Percentiles rank a stretch among this genome's conserved stretches.
Evolutionary conservation across 208 protist species (phyloP).

Genomic region (Paratrypanosoma confusum): DNA sequence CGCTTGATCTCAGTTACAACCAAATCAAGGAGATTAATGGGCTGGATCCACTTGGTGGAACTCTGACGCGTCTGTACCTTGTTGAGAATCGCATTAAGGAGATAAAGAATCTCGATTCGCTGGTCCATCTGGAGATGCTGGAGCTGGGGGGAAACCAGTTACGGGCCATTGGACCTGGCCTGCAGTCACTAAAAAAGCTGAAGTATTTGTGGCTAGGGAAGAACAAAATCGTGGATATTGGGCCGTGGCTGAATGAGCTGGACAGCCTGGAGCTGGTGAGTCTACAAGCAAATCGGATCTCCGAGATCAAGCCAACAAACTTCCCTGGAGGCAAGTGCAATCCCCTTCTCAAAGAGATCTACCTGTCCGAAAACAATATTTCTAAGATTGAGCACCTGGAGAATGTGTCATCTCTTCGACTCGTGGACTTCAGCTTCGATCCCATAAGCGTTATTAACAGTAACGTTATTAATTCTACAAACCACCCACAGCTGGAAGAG

Average conservation of each 20-base stretch:
- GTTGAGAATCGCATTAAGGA: constrained; percentile 89
- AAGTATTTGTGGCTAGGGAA: constrained; percentile 85
- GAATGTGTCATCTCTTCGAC: constrained; percentile 18
- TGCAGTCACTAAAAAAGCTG: constrained; percentile 50
- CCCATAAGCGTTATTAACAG: constrained; percentile 60
- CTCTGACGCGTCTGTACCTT: constrained; percentile 81
- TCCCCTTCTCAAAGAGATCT: constrained; percentile 53
- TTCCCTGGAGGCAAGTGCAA: constrained; percentile 41
- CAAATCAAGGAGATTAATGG: constrained; percentile 65
- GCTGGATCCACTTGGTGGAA: constrained; percentile 49
- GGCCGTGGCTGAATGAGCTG: constrained; percentile 44
- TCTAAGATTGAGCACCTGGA: constrained; percentile 28
- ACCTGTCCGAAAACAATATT: constrained; percentile 80
- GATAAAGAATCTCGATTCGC: constrained; percentile 65
- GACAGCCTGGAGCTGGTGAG: constrained; percentile 46
- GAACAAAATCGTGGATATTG: constrained; percentile 81
- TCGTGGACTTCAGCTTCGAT: constrained; percentile 83
- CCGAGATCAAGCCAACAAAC: constrained; percentile 39
- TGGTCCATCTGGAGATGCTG: constrained; percentile 72
- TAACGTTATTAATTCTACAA: constrained; percentile 39
- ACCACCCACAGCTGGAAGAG: constrained; percentile 68
- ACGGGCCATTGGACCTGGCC: constrained; percentile 56
- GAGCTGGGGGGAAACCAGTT: constrained; percentile 87
- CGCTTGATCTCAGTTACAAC: constrained; percentile 88
- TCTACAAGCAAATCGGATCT: constrained; percentile 82